Evolutionary conservation across 345 rosid species (phyloP).

Genomic region (Eucalyptus tenuipes): DNA sequence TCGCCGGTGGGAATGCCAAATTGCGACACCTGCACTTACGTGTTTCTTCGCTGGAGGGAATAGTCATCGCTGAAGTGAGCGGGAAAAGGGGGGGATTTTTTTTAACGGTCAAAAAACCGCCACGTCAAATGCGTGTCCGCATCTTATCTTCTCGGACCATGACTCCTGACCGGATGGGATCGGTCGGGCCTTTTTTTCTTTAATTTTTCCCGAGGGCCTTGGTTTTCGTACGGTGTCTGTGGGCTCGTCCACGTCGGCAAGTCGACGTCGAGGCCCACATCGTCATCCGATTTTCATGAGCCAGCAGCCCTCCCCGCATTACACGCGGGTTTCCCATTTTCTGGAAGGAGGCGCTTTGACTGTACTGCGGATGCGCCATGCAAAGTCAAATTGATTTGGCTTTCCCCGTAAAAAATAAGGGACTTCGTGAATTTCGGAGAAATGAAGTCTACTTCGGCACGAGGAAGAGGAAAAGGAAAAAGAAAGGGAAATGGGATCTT

Average conservation of each 20-base stretch:
- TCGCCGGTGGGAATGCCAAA: background rate
- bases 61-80: no score
- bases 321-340: background rate
- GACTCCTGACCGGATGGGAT: background rate
- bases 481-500: no score
- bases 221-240: background rate
- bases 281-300: background rate
- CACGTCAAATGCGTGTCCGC: background rate
- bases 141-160: background rate
- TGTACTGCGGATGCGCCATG: no score
- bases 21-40: background rate
- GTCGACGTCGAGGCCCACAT: background rate
- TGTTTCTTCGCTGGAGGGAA: background rate
- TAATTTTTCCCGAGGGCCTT: no score
- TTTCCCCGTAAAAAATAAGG: background rate
- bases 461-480: no score
- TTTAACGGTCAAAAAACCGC: background rate
- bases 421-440: background rate
- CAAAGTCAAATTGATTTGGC: background rate
- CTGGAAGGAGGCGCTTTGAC: background rate
- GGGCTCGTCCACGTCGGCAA: background rate
- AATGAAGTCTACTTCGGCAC: background rate
- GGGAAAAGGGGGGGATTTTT: background rate
- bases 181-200: background rate
- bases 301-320: background rate